phyloP scores from a whole-genome alignment of 176 grass and related monocot genomes.

The Thalia dealbata region DNA sequence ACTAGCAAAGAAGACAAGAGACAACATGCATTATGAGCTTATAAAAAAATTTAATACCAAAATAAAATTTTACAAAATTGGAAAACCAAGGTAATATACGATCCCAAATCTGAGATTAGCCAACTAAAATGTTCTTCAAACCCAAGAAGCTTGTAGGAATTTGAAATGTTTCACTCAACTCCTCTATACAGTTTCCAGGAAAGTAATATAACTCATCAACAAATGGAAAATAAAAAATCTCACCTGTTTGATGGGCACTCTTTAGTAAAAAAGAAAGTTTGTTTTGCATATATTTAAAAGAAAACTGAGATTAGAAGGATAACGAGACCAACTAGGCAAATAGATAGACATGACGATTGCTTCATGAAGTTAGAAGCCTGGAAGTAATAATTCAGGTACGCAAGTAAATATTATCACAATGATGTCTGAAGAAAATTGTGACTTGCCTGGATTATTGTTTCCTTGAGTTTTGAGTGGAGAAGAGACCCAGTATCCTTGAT shows the following conservation, averaged over 20 bases:
- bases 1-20: neutral
- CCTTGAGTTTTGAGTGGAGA: constrained; percentile 77
- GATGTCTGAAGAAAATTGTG: constrained; percentile 1
- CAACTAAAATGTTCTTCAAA: no score
- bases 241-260: neutral
- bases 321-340: neutral
- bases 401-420: neutral
- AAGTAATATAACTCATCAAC: no score
- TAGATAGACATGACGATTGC: neutral
- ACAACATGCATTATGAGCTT: neutral
- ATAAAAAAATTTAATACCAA: no score
- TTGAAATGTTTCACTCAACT: no score
- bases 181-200: no score
- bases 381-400: neutral
- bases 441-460: constrained; percentile 65
- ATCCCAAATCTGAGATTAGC: neutral
- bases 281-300: neutral
- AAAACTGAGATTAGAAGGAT: neutral
- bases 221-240: neutral
- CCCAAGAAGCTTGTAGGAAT: neutral
- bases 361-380: neutral
- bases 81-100: neutral
- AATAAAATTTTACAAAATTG: neutral
- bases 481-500: constrained; percentile 90
- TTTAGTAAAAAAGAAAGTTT: neutral